Evolutionary conservation across 257 asterid genomes (phyloP).

Genomic region (Solanum paucissectum): DNA sequence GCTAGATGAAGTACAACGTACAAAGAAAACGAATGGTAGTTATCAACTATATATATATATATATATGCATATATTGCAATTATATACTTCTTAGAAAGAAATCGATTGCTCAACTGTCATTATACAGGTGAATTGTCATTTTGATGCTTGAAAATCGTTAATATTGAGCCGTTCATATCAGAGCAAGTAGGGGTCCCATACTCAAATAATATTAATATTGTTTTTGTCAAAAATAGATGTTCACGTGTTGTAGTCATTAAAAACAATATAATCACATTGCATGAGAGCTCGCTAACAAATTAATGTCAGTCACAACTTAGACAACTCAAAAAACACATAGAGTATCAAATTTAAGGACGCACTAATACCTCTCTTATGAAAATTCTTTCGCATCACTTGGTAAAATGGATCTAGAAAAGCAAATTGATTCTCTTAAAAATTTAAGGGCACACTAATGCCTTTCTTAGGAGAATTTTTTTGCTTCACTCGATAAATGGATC

Average conservation of each 20-base stretch:
- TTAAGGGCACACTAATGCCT: no score
- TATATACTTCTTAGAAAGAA: neutral
- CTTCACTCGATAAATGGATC: neutral
- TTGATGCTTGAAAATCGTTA: neutral
- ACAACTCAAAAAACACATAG: neutral
- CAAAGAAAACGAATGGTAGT: neutral
- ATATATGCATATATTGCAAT: neutral
- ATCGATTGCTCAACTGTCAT: neutral
- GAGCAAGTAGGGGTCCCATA: neutral
- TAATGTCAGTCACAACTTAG: neutral
- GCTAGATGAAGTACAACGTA: neutral
- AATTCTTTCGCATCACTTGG: neutral
- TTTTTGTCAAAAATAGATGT: neutral
- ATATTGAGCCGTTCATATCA: neutral
- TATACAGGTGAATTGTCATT: conserved; percentile 20
- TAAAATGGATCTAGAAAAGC: neutral
- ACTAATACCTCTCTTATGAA: neutral
- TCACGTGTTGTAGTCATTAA: neutral
- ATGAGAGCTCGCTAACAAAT: neutral
- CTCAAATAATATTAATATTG: neutral
- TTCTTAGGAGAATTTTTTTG: neutral
- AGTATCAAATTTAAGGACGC: neutral
- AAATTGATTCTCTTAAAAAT: neutral
- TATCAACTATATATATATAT: neutral
- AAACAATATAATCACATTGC: neutral